These are phyloP conservation scores for Solidago caesia DNA, from an alignment of 129 eudicot species.

Conservation along the genomic window DNA sequence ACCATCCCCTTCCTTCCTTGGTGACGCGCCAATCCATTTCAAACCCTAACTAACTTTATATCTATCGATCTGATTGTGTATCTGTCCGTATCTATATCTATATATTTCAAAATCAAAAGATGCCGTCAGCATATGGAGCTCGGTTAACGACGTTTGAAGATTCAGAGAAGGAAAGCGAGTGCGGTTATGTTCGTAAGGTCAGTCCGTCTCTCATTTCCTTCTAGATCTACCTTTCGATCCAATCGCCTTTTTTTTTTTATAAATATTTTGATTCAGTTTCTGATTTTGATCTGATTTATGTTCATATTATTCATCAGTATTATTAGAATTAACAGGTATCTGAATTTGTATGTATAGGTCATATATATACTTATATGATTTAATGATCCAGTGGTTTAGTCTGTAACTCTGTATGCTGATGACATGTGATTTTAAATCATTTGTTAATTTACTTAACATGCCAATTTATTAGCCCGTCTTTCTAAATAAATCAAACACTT, in stretches of 20 bases:
- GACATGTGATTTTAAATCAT: slow-evolving; percentile 1
- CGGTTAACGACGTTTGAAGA: slow-evolving; percentile 94
- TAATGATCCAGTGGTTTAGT: slow-evolving; percentile 16
- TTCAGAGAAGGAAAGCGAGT: slow-evolving; percentile 98
- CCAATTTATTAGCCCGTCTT: not conserved
- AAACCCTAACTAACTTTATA: slow-evolving; percentile 19
- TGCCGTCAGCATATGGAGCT: slow-evolving; percentile 89
- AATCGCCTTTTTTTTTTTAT: too few relatives aligned
- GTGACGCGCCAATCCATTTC: slow-evolving; percentile 14
- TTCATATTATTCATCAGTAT: too few relatives aligned
- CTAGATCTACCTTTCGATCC: too few relatives aligned
- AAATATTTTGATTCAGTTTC: too few relatives aligned
- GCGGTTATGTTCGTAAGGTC: slow-evolving; percentile 98
- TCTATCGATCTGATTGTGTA: too few relatives aligned
- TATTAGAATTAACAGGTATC: not conserved
- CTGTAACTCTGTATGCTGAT: not conserved
- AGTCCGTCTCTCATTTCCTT: too few relatives aligned
- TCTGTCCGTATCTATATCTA: too few relatives aligned
- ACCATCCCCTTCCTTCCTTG: slow-evolving; percentile 2
- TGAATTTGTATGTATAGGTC: not conserved
- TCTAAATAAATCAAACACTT: too few relatives aligned
- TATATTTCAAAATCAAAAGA: slow-evolving; percentile 15
- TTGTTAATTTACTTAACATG: slow-evolving; percentile 7
- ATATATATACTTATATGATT: slow-evolving; percentile 15
- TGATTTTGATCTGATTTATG: not conserved